Percentiles rank a stretch among this genome's conserved stretches.
These are phyloP conservation scores for Aspergillus cristatus DNA, from an alignment of 495 filamentous ascomycete species.

Conservation along the genomic window DNA sequence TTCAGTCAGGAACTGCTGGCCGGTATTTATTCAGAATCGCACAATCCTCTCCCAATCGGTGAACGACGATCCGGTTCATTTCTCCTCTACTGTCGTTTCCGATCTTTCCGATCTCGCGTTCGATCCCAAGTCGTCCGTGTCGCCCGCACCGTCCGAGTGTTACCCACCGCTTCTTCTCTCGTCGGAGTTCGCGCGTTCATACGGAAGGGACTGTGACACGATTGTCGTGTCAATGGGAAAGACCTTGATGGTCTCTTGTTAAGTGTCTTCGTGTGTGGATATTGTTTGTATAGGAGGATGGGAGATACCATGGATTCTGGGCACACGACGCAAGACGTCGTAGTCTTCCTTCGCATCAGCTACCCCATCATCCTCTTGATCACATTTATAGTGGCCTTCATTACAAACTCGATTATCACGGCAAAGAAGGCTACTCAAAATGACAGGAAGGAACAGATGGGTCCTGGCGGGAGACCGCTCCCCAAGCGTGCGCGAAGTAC, in stretches of 20 bases:
- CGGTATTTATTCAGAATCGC: too few relatives aligned
- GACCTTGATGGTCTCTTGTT: conserved; percentile 18
- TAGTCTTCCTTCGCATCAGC: conserved; percentile 46
- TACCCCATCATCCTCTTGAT: conserved; percentile 60
- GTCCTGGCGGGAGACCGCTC: conserved; percentile 76
- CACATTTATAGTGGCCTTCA: conserved; percentile 58
- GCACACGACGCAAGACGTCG: conserved; percentile 33
- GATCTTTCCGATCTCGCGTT: too few relatives aligned
- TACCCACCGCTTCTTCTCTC: too few relatives aligned
- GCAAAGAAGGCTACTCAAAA: conserved; percentile 35
- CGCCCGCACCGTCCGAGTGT: too few relatives aligned
- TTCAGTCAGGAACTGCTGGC: too few relatives aligned
- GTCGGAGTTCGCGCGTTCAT: too few relatives aligned
- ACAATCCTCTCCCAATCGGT: too few relatives aligned
- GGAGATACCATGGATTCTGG: conserved; percentile 23
- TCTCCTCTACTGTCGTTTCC: too few relatives aligned
- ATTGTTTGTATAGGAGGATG: conserved; percentile 6
- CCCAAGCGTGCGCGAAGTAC: conserved; percentile 45
- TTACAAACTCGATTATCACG: conserved; percentile 49
- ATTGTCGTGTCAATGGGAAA: conserved; percentile 33
- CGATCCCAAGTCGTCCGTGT: too few relatives aligned
- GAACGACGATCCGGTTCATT: too few relatives aligned
- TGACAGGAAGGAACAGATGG: conserved; percentile 29
- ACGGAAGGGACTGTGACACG: too few relatives aligned
- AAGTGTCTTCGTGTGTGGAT: conserved; percentile 11